Evolutionary conservation across 345 rosid species (phyloP), one percentile per base, ranked within the genome.

Genomic region (Sisymbrium irio): DNA sequence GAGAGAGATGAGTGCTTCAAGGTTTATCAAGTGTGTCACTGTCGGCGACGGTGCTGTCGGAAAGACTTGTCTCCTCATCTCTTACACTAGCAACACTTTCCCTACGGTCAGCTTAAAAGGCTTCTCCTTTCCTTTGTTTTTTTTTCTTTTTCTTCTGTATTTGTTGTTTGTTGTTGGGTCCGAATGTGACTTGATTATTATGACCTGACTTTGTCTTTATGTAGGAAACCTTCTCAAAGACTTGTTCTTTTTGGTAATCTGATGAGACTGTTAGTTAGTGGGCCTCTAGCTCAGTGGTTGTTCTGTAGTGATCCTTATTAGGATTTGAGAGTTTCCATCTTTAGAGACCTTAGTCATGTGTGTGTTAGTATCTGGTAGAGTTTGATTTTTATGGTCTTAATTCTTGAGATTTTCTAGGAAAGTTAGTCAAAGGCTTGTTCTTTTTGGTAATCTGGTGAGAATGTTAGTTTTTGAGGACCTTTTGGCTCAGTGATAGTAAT

Each of bases 1-100:
- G 46, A 41, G 46, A 51, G 35, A 53, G 25, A 88, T 88, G 90
- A 88, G 90, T 78, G 89, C 85, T 58, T 87, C 92, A 2, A 81
- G 87, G 79, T 87, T 87, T 82, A 87, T 87, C 15, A 88, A 88
- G 82, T 88, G 93, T 68, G 93, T 86, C 57, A 88, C 93, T 1
- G 90, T 88, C 69, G 90, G 90, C 35, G 93, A 88, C 69, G 90
- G 93, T 25, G 93, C 90, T 62, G 93, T 88, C 62, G 90, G 93
- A 60, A 88, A 88, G 74, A 88, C 93, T 46, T 88, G 93, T 85
- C 82, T 88, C 73, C 92, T 87, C 67, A 87, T 87, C 71, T 87
- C 91, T 82, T 87, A 87, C 81, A 87, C 91, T 35, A 85, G 88
- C 82, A 88, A 88, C 80, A 86, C 90, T 79, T 88, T 88, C 73